Base-by-base conservation (phyloP, 306 rosid species). In the Alnus rubra region DNA sequence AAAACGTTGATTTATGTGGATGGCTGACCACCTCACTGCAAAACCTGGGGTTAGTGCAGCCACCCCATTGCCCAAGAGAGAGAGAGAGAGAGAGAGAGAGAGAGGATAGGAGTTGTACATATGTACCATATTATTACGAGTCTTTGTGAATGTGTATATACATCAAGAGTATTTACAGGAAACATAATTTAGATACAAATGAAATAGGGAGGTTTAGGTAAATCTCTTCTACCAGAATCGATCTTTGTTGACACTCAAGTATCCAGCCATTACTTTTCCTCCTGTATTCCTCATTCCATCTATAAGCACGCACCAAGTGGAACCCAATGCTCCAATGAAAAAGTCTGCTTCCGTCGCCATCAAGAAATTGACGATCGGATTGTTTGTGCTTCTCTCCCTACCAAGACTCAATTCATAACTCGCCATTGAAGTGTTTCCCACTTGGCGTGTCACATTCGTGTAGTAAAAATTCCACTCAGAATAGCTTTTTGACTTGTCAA, bases 201-300 rank as follows among this genome's bases (percentile, higher is more conserved):
- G 1, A 0, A 1, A n/a, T 9, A 15, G 35, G 14, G 49, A 53
- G 67, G 16, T 70, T 9, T 5, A 37, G 45, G n/a, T 11, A n/a
- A 16, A 56, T 23, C 51, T 65, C 84, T 5, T 45, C 37, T 85
- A 92, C 98, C 98, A 92, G 84, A 92, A 95, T 52, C 99, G 80
- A 75, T 95, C 96, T 86, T 90, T 91, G 90, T 95, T 95, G 31
- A 95, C 98, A 63, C 98, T 95, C 79, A 93, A 88, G 84, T 86
- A 95, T 45, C 97, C 99, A 67, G 99, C 87, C 97, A 91, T 95
- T 10, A 91, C 98, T 85, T 91, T 93, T 1, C 99, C 99, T 10
- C 96, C 99, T 0, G 99, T 93, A 49, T 90, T 95, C 82, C 98
- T 93, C 99, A 95, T 95, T 74, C 98, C 99, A 82, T 95, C 99